Percentiles rank a stretch among this genome's conserved stretches.
phyloP scores from a whole-genome alignment of 2,329 filamentous ascomycete species.

The Coniochaeta prunicola region DNA sequence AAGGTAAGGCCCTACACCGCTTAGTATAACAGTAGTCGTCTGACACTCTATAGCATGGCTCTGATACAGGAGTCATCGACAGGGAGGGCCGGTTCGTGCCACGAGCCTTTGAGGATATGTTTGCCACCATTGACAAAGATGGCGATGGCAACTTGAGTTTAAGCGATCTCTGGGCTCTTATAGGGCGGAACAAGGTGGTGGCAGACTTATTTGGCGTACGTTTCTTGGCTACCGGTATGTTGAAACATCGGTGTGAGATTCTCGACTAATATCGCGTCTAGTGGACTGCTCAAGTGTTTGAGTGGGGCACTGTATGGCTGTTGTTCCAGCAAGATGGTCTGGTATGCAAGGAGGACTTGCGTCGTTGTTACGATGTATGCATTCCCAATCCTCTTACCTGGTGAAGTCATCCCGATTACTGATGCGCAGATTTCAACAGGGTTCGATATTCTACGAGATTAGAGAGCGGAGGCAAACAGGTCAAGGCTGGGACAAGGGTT shows the following conservation, averaged over 20 bases:
- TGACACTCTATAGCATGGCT: conserved; percentile 26
- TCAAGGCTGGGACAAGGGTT: neutral
- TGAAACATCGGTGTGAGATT: neutral
- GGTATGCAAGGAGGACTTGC: neutral
- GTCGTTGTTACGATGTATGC: neutral
- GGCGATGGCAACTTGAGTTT: neutral
- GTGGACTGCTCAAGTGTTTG: neutral
- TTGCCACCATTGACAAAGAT: neutral
- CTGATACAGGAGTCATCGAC: conserved; percentile 39
- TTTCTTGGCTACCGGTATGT: neutral
- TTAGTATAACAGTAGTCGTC: neutral
- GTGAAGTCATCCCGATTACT: neutral
- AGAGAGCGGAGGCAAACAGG: neutral
- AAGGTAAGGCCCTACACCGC: conserved; percentile 15
- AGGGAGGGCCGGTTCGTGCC: conserved; percentile 33
- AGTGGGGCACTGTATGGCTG: neutral
- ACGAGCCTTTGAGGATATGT: neutral
- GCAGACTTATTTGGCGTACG: neutral
- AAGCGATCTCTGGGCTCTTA: neutral
- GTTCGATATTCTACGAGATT: neutral
- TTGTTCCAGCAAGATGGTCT: neutral
- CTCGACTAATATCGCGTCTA: neutral
- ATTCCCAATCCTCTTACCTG: neutral
- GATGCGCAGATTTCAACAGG: neutral
- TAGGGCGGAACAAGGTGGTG: neutral